Evolutionary conservation across 345 rosid species (phyloP).

Genomic region (Rubroshorea leprosula): DNA sequence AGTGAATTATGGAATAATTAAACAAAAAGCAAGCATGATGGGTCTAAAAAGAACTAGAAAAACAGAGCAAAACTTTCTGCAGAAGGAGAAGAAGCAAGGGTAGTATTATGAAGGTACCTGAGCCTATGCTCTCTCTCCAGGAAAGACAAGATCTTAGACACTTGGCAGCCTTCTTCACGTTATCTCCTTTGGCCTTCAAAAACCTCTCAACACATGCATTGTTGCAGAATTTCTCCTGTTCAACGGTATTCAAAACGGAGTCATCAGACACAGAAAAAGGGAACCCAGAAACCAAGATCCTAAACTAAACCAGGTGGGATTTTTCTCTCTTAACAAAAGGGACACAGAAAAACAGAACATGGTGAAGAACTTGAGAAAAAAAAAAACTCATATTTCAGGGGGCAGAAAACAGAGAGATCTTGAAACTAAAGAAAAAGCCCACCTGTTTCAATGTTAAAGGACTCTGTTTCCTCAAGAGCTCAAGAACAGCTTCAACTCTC

Average conservation of each 20-base stretch:
- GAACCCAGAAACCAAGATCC: neutral
- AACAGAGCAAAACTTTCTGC: neutral
- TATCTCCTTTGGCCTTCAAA: conserved; percentile 67
- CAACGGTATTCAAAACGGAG: neutral
- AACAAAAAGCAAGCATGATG: conserved; percentile 24
- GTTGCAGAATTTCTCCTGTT: conserved; percentile 92
- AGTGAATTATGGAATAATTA: neutral
- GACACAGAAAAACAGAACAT: no score
- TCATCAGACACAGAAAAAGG: neutral
- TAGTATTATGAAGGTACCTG: conserved; percentile 32
- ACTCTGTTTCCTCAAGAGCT: conserved; percentile 58
- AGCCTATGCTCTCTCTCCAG: conserved; percentile 76
- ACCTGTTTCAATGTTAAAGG: conserved; percentile 85
- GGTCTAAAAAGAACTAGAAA: conserved; percentile 16
- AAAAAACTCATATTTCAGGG: neutral
- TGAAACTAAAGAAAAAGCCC: neutral
- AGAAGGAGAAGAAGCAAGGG: neutral
- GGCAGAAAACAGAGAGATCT: neutral
- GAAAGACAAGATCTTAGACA: conserved; percentile 73
- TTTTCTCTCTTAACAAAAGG: no score
- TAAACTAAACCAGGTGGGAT: no score
- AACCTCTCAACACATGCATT: conserved; percentile 73
- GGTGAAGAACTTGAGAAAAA: neutral
- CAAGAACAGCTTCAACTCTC: conserved; percentile 66
- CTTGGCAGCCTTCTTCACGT: conserved; percentile 80